Evolutionary conservation across 2,329 filamentous ascomycete genomes (phyloP).

Genomic region (Trichoderma polysporum): DNA sequence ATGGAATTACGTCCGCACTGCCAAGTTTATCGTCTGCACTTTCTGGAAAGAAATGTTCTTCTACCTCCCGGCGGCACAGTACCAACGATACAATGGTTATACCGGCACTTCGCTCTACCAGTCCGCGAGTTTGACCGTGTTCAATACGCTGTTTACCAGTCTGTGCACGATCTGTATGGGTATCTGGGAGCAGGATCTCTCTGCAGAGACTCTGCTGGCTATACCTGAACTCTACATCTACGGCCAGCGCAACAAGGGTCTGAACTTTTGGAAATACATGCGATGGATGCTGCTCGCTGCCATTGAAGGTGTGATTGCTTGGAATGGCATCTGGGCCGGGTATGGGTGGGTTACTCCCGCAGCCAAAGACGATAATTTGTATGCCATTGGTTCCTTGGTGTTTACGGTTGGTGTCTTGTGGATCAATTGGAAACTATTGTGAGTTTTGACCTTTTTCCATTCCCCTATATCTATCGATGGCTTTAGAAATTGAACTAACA

Average conservation of each 20-base stretch:
- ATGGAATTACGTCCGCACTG: constrained; percentile 87
- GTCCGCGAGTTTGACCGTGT: constrained; percentile 79
- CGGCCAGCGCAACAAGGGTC: constrained; percentile 69
- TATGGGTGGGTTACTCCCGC: constrained; percentile 48
- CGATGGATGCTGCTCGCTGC: constrained; percentile 77
- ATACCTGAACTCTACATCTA: constrained; percentile 88
- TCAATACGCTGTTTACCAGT: constrained; percentile 93
- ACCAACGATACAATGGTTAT: constrained; percentile 80
- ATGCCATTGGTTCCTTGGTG: constrained; percentile 69
- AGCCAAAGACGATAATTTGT: constrained; percentile 67
- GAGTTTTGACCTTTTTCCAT: constrained; percentile 35
- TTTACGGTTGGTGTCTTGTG: constrained; percentile 70
- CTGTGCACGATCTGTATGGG: constrained; percentile 85
- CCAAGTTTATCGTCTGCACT: constrained; percentile 84
- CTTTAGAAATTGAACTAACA: constrained; percentile 26
- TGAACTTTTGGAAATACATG: constrained; percentile 72
- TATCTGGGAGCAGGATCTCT: constrained; percentile 87
- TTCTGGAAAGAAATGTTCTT: constrained; percentile 90
- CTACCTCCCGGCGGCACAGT: constrained; percentile 81
- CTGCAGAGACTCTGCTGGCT: constrained; percentile 81
- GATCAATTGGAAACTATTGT: constrained; percentile 76
- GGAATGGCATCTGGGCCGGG: constrained; percentile 60
- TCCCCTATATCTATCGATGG: too few species aligned
- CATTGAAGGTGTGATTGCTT: constrained; percentile 70
- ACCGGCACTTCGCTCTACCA: constrained; percentile 91